Evolutionary conservation across 2,329 filamentous ascomycete genomes (phyloP).

Genomic region (Exophiala sp.): DNA sequence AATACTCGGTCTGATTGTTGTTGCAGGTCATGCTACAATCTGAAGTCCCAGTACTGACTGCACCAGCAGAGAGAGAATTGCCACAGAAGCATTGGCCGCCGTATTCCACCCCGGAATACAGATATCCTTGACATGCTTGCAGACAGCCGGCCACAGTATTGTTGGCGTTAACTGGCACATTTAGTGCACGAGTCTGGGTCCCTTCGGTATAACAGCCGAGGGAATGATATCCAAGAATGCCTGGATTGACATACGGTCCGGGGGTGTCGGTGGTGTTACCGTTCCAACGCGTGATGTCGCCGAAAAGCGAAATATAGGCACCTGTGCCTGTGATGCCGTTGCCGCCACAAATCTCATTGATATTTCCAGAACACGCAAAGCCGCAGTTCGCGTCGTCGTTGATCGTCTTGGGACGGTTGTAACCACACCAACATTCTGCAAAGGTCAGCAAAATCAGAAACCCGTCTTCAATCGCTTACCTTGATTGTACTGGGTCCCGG

Average conservation of each 20-base stretch:
- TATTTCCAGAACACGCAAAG: slow-evolving; percentile 28
- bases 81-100: slow-evolving; percentile 36
- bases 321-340: slow-evolving; percentile 19
- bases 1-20: slow-evolving; percentile 30
- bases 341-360: slow-evolving; percentile 29
- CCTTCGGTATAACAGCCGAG: slow-evolving; percentile 41
- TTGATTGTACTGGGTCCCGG: slow-evolving; percentile 31
- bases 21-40: slow-evolving; percentile 27
- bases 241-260: slow-evolving; percentile 21
- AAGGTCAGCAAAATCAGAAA: not conserved
- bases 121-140: slow-evolving; percentile 28
- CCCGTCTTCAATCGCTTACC: slow-evolving; percentile 1
- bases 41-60: slow-evolving; percentile 9
- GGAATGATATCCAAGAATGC: slow-evolving; percentile 30
- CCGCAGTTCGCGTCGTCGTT: slow-evolving; percentile 27
- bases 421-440: slow-evolving; percentile 33
- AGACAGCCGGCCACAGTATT: slow-evolving; percentile 31
- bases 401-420: slow-evolving; percentile 29
- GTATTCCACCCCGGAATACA: slow-evolving; percentile 39
- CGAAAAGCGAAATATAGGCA: slow-evolving; percentile 22
- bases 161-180: slow-evolving; percentile 28
- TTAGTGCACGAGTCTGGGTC: slow-evolving; percentile 32
- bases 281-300: slow-evolving; percentile 22
- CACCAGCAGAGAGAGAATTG: slow-evolving; percentile 25
- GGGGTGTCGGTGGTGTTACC: slow-evolving; percentile 21